A percentile compares a stretch with the other conserved stretches of the same genome.
Evolutionary conservation across 2,329 filamentous ascomycete genomes (phyloP).

Genomic region (Aspergillus latus): DNA sequence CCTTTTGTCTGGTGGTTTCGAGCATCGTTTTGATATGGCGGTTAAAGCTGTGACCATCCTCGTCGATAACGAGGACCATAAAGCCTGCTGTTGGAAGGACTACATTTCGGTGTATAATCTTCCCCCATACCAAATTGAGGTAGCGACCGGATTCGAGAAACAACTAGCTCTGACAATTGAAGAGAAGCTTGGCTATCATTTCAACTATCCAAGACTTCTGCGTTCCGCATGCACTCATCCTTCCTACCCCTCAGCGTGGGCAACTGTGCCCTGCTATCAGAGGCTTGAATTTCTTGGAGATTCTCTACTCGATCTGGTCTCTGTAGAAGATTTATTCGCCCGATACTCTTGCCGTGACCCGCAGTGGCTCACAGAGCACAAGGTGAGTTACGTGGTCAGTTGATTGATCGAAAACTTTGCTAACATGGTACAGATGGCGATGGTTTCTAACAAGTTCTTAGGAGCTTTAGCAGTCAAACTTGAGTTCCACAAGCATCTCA

Average conservation of each 20-base stretch:
- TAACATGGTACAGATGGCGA: conserved; percentile 66
- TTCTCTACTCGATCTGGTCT: conserved; percentile 80
- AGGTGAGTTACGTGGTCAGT: conserved; percentile 46
- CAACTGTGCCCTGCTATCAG: conserved; percentile 84
- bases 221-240: conserved; percentile 86
- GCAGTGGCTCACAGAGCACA: conserved; percentile 97
- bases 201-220: conserved; percentile 72
- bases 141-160: conserved; percentile 64
- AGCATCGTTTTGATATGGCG: conserved; percentile 58
- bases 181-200: conserved; percentile 61
- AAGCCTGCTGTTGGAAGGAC: conserved; percentile 67
- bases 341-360: conserved; percentile 77
- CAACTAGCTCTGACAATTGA: conserved; percentile 67
- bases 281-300: conserved; percentile 91
- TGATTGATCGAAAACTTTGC: neutral
- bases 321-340: conserved; percentile 78
- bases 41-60: conserved; percentile 59
- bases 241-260: conserved; percentile 72
- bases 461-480: conserved; percentile 77
- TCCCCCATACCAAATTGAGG: conserved; percentile 68
- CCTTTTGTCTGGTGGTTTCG: conserved; percentile 55
- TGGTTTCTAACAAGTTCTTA: conserved; percentile 95
- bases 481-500: conserved; percentile 72
- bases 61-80: conserved; percentile 68
- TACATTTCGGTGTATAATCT: conserved; percentile 69